Conservation (phyloP, 2,329 filamentous ascomycete genomes). For the Botrytis medusae region DNA sequence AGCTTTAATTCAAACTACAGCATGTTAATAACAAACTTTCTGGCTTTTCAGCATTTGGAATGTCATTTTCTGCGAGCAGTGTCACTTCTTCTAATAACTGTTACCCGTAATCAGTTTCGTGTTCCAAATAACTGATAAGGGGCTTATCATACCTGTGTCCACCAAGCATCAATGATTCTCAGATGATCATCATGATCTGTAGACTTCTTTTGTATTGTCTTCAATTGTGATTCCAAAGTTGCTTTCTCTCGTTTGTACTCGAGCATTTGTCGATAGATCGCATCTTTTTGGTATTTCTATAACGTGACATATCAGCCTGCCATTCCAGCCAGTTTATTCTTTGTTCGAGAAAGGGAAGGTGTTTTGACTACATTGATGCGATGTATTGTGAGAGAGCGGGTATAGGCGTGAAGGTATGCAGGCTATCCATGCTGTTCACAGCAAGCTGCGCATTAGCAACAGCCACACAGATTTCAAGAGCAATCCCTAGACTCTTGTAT, state of each 20-base stretch:
- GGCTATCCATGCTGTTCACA: constrained; percentile 45
- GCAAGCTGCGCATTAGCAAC: constrained; percentile 49
- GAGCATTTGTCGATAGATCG: constrained; percentile 95
- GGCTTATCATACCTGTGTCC: constrained; percentile 70
- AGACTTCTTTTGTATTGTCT: constrained; percentile 75
- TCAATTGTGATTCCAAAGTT: constrained; percentile 76
- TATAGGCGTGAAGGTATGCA: constrained; percentile 38
- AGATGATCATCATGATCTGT: constrained; percentile 90
- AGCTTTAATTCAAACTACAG: constrained; percentile 9
- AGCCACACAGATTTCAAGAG: constrained; percentile 35
- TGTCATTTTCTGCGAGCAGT: constrained; percentile 53
- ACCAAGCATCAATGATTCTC: constrained; percentile 88
- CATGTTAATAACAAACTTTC: constrained; percentile 7
- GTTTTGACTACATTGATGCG: constrained; percentile 22
- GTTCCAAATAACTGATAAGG: constrained; percentile 1
- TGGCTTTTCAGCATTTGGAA: constrained; percentile 44
- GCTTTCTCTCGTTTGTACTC: constrained; percentile 92
- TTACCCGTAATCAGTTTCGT: constrained; percentile 25
- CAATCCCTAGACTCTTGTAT: constrained; percentile 25
- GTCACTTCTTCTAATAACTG: constrained; percentile 66
- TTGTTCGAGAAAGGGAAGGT: constrained; percentile 28
- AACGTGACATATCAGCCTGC: constrained; percentile 39
- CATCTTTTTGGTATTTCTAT: constrained; percentile 91
- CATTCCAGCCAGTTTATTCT: constrained; percentile 43
- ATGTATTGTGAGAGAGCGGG: constrained; percentile 31